Percentiles rank a stretch among this genome's conserved stretches.
Conservation (phyloP, 129 eudicot genomes). For the Flaveria brownii region DNA sequence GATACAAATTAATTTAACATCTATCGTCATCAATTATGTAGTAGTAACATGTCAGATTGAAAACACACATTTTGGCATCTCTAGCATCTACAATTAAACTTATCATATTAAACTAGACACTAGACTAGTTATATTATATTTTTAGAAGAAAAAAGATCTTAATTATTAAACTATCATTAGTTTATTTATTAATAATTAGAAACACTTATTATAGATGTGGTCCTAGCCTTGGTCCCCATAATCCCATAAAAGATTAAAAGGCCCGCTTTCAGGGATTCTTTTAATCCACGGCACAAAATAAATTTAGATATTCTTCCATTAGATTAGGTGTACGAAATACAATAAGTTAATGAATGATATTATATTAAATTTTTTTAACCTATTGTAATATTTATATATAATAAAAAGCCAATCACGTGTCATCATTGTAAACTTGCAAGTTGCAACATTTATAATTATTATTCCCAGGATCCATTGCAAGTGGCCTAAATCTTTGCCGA, state of each 20-base stretch:
- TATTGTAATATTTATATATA: background rate
- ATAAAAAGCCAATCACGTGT: conserved; percentile 11
- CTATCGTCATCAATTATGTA: no score
- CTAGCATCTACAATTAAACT: no score
- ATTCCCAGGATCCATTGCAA: background rate
- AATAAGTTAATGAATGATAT: background rate
- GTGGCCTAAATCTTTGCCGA: conserved; percentile 1
- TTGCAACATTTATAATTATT: background rate
- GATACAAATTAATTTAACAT: no score
- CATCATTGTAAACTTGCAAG: background rate
- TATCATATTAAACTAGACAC: no score
- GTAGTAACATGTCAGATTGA: no score
- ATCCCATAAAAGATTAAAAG: conserved; percentile 7
- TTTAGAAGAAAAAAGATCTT: no score
- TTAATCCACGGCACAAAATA: background rate
- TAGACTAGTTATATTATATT: no score
- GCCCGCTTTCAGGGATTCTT: conserved; percentile 3
- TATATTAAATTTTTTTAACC: background rate
- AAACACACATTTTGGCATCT: no score
- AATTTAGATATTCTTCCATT: background rate
- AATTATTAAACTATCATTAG: background rate
- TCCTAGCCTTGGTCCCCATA: conserved; percentile 18
- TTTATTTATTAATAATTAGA: background rate
- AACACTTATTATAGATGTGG: background rate
- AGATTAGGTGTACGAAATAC: background rate